Percentiles rank a stretch among this genome's conserved stretches.
These are phyloP conservation scores for Phenoliferia sp. DNA, from an alignment of 1,284 basidiomycete genomes.

Conservation along the genomic window DNA sequence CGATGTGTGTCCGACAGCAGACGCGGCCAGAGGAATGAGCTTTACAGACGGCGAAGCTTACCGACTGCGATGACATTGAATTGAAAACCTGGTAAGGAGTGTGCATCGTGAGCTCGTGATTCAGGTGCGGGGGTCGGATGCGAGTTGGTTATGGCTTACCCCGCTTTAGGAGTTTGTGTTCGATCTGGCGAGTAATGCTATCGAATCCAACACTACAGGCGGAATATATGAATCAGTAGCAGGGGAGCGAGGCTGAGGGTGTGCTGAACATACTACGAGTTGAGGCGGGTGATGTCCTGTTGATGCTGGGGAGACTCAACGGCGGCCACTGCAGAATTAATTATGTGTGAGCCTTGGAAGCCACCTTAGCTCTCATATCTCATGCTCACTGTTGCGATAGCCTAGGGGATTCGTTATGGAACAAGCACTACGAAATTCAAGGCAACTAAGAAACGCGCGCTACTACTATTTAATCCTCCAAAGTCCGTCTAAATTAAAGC, in stretches of 20 bases:
- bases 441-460: too few relatives aligned
- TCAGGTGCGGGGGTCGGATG: background rate
- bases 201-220: constrained; percentile 30
- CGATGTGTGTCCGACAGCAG: too few relatives aligned
- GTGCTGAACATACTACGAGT: constrained; percentile 21
- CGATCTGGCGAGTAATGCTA: constrained; percentile 83
- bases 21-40: background rate
- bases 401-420: too few relatives aligned
- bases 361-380: too few relatives aligned
- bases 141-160: constrained; percentile 43
- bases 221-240: background rate
- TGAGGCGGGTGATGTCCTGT: constrained; percentile 35
- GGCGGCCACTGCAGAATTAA: background rate
- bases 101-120: too few relatives aligned
- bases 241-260: background rate
- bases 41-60: too few relatives aligned
- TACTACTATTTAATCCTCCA: too few relatives aligned
- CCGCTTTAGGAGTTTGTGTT: constrained; percentile 98
- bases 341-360: too few relatives aligned
- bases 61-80: constrained; percentile 97
- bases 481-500: too few relatives aligned
- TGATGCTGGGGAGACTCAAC: background rate
- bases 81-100: constrained; percentile 81
- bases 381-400: too few relatives aligned
- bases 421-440: too few relatives aligned